Base-by-base conservation (phyloP, 2,329 filamentous ascomycete species). In the Colletotrichum kahawae region DNA sequence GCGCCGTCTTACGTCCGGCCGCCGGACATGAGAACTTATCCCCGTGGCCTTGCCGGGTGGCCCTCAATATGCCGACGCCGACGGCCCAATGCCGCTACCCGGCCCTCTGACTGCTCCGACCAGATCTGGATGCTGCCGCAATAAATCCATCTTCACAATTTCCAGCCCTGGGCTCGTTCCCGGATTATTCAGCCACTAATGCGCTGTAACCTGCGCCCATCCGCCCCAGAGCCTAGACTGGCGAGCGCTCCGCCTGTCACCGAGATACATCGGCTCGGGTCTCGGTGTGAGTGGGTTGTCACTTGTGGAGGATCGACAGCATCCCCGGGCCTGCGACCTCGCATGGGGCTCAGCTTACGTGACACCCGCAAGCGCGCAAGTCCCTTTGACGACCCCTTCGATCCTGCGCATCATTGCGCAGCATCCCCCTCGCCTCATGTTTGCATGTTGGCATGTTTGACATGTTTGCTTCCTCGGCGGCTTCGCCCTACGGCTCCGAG, bases 221-320 rank as follows among this genome's bases (percentile, higher is more conserved):
- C 56, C 56, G 54, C 27, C 13, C 36, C 54, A 36, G 4, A 57
- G n/a, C 57, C 34, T 16, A 31, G 57, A 34, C 60, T 63, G 57
- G 57, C 57, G 57, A 62, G 43, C 33, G 60, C 3, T 71, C 63
- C 56, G 72, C 64, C 48, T 72, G 70, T 75, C 70, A 75, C 73
- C 73, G 70, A 75, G 70, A 36, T 27, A 48, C 24, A 12, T 75
- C 74, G 74, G 71, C 70, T 74, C 66, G 64, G 70, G 36, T 51
- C 48, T 73, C 73, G 65, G 70, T 74, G 56, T 38, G n/a, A 62
- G 60, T 63, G 60, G 60, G 33, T 34, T 60, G 21, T 18, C 62
- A 70, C 24, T 33, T 76, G 74, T 74, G 74, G 71, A 76, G 70
- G 71, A 76, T 76, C 71, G 74, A 76, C 71, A 38, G 18, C 59